Conservation (phyloP, 192 early-diverging fungal species). For the Coemansia sp. region DNA sequence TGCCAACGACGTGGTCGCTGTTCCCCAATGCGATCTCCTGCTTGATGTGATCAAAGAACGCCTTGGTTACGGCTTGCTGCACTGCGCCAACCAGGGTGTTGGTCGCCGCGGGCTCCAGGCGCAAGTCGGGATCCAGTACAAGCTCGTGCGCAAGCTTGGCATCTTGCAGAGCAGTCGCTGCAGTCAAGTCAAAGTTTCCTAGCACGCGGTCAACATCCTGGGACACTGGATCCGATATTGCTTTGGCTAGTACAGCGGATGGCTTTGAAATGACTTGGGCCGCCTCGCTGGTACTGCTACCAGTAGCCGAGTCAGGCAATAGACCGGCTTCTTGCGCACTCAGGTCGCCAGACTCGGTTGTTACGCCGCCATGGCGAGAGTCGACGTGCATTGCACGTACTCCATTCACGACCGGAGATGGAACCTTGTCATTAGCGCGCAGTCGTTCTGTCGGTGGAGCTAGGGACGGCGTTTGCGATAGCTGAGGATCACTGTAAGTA, state of each 20-base stretch:
- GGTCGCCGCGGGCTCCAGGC: constrained; percentile 19
- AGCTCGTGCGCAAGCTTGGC: constrained; percentile 46
- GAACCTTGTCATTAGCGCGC: neutral
- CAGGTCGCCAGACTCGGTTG: neutral
- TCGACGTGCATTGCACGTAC: neutral
- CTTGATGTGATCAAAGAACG: constrained; percentile 28
- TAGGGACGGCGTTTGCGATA: constrained; percentile 29
- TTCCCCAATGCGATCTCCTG: constrained; percentile 21
- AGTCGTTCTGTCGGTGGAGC: constrained; percentile 6
- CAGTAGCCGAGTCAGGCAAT: neutral
- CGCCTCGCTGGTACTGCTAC: neutral
- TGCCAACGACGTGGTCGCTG: constrained; percentile 22
- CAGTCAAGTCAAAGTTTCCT: constrained; percentile 33
- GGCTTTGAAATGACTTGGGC: neutral
- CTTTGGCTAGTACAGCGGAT: constrained; percentile 22
- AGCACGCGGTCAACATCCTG: constrained; percentile 36
- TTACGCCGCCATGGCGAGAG: neutral
- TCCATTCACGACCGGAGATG: neutral
- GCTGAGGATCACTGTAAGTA: constrained; percentile 30
- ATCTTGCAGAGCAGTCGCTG: constrained; percentile 33
- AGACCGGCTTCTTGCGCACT: neutral
- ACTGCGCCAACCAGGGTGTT: constrained; percentile 23
- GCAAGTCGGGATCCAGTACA: constrained; percentile 35
- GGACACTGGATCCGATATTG: constrained; percentile 24
- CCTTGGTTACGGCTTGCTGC: constrained; percentile 24